These are phyloP conservation scores for Novymonas esmeraldas DNA, from an alignment of 208 protist species.

Conservation along the genomic window DNA sequence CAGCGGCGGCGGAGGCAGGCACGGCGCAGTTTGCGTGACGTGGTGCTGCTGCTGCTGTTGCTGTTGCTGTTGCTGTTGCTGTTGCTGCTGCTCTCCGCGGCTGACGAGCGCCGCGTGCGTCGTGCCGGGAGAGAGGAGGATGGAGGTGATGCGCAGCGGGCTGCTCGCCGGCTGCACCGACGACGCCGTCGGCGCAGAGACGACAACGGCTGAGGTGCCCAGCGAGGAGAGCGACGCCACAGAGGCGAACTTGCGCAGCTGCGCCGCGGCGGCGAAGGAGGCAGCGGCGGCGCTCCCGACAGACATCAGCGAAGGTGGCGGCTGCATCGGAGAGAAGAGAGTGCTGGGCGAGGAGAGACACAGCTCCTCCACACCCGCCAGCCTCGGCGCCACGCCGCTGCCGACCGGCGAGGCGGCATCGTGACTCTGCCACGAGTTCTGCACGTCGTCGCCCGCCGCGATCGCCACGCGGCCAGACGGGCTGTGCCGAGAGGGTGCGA, in stretches of 20 bases:
- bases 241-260: background rate
- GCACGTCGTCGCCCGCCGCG: background rate
- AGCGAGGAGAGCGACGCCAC: background rate
- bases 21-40: background rate
- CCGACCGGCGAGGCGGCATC: background rate
- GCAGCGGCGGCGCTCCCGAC: too few relatives aligned
- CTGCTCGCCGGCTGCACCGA: background rate
- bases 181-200: background rate
- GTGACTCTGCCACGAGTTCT: background rate
- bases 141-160: background rate
- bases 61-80: background rate
- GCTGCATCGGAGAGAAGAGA: background rate
- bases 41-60: conserved; percentile 1
- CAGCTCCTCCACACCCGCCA: background rate
- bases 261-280: background rate
- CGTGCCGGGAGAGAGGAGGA: background rate
- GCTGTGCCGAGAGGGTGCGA: background rate
- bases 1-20: background rate
- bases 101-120: background rate
- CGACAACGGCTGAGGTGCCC: background rate
- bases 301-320: too few relatives aligned
- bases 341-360: background rate
- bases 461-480: background rate
- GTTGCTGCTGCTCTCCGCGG: background rate
- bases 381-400: too few relatives aligned